These are phyloP conservation scores for Zea luxurians DNA, from an alignment of 176 grass and related monocot genomes.

Conservation along the genomic window DNA sequence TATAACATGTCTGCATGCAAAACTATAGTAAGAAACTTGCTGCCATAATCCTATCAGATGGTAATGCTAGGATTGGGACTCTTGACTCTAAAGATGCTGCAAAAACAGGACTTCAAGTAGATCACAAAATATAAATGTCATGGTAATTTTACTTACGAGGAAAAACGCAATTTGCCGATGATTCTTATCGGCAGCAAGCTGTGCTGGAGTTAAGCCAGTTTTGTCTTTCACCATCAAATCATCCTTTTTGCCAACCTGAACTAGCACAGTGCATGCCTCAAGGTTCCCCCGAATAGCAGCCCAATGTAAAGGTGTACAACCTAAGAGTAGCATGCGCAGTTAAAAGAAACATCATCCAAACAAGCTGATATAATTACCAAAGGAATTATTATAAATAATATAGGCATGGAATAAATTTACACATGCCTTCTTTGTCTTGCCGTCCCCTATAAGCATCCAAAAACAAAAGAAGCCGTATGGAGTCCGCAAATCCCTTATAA, in stretches of 20 bases:
- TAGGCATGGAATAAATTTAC: conserved; percentile 21
- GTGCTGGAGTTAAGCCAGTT: conserved; percentile 88
- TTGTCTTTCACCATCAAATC: conserved; percentile 88
- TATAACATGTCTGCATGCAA: neutral
- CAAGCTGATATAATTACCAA: conserved; percentile 6
- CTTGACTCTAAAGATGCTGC: neutral
- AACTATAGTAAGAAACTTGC: too few species aligned
- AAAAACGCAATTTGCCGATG: conserved; percentile 98
- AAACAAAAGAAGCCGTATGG: conserved; percentile 94
- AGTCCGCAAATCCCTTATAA: conserved; percentile 96
- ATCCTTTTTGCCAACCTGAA: conserved; percentile 99
- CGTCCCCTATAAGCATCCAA: conserved; percentile 89
- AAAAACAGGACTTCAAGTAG: conserved; percentile 19
- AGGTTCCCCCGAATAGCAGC: conserved; percentile 96
- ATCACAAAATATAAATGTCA: neutral
- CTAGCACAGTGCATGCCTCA: conserved; percentile 85
- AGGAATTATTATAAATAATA: conserved; percentile 1
- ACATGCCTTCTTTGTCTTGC: conserved; percentile 92
- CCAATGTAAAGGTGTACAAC: conserved; percentile 99
- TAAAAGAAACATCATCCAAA: conserved; percentile 33
- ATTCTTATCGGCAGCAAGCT: conserved; percentile 87
- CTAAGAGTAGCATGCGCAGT: conserved; percentile 48
- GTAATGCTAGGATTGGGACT: conserved; percentile 6
- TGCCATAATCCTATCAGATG: neutral
- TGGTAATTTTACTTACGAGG: conserved; percentile 71